A percentile compares a stretch with the other conserved stretches of the same genome.
phyloP scores from a whole-genome alignment of 2,329 filamentous ascomycete species.

The Septoria linicola region DNA sequence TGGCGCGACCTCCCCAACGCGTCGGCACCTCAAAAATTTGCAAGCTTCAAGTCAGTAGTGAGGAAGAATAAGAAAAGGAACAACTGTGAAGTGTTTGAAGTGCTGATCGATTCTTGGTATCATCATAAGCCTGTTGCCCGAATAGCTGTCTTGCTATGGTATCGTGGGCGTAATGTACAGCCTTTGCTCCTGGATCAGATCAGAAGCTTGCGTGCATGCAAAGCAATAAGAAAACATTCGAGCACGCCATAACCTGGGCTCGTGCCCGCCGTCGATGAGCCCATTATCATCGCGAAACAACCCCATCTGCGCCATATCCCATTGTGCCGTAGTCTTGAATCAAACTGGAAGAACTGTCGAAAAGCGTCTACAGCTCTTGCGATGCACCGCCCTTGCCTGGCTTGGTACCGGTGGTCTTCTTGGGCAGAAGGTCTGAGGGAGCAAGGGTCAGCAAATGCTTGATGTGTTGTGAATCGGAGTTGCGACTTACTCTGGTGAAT shows the following conservation, averaged over 20 bases:
- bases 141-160: slow-evolving; percentile 24
- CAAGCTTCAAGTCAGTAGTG: slow-evolving; percentile 3
- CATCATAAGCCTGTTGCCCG: slow-evolving; percentile 31
- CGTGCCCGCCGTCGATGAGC: slow-evolving; percentile 37
- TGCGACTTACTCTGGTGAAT: slow-evolving; percentile 83
- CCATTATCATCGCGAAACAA: slow-evolving; percentile 38
- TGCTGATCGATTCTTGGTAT: slow-evolving; percentile 31
- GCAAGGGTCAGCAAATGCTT: slow-evolving; percentile 42
- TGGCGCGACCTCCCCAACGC: slow-evolving; percentile 12
- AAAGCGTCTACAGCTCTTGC: slow-evolving; percentile 79
- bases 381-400: slow-evolving; percentile 82
- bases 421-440: slow-evolving; percentile 83
- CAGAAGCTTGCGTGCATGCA: slow-evolving; percentile 28
- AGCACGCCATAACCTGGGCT: slow-evolving; percentile 33
- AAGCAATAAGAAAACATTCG: slow-evolving; percentile 23
- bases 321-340: slow-evolving; percentile 31
- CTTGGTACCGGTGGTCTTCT: slow-evolving; percentile 84
- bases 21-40: neutral
- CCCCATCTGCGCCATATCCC: slow-evolving; percentile 36
- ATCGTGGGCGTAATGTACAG: slow-evolving; percentile 31
- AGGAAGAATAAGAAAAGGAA: neutral
- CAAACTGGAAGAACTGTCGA: slow-evolving; percentile 21
- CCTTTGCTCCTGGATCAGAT: slow-evolving; percentile 29
- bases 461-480: slow-evolving; percentile 8
- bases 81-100: slow-evolving; percentile 17